Evolutionary conservation across 176 grass and related monocot species (phyloP).

Genomic region (Carex scoparia): DNA sequence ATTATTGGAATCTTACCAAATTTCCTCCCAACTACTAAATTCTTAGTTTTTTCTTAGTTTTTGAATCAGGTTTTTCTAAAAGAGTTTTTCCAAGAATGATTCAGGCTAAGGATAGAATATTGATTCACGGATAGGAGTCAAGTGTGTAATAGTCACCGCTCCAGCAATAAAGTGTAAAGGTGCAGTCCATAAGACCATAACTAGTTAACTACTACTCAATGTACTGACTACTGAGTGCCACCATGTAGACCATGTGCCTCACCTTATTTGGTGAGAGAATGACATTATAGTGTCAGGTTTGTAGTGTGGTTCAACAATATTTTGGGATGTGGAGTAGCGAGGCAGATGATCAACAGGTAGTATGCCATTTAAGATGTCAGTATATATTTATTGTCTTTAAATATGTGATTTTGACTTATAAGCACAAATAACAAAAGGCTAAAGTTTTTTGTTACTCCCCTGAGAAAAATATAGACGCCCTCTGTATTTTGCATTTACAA

Average conservation of each 20-base stretch:
- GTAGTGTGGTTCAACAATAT: background rate
- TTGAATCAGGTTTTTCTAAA: background rate
- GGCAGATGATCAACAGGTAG: background rate
- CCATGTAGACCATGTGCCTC: background rate
- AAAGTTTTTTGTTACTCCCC: background rate
- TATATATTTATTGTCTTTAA: background rate
- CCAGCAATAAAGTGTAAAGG: background rate
- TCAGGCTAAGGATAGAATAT: background rate
- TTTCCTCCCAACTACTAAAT: background rate
- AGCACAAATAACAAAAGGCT: background rate
- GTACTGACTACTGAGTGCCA: background rate
- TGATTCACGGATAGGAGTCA: background rate
- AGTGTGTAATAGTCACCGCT: background rate
- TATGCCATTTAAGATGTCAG: background rate
- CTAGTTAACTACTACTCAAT: background rate
- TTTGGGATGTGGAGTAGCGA: background rate
- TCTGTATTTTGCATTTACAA: background rate
- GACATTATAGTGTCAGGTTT: background rate
- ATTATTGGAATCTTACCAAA: background rate
- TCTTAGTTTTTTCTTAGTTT: background rate
- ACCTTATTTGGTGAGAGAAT: background rate
- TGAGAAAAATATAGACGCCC: background rate
- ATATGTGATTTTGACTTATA: background rate
- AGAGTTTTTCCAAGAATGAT: background rate
- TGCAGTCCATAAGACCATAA: background rate